Percentiles rank a stretch among this genome's conserved stretches.
Conservation (phyloP, 164 flowering plant species). For the Akebia trifoliata region DNA sequence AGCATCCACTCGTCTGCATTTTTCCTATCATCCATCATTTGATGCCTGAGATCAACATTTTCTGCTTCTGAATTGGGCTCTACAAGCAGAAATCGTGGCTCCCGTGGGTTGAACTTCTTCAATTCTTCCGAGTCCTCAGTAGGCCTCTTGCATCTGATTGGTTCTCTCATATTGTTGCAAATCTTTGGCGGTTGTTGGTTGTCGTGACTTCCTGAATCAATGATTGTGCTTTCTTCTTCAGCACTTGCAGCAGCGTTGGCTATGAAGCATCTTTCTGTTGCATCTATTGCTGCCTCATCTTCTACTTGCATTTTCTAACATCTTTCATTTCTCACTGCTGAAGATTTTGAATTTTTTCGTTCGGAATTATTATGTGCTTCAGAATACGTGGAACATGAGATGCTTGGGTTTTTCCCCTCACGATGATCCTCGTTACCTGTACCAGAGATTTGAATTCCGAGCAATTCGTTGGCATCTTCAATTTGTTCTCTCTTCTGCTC, state of each 20-base stretch:
- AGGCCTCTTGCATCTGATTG: conserved; percentile 37
- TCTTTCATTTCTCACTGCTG: conserved; percentile 8
- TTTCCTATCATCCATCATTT: conserved; percentile 54
- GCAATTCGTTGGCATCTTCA: conserved; percentile 7
- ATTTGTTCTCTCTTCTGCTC: not conserved
- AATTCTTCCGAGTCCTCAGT: conserved; percentile 42
- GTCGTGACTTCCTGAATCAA: conserved; percentile 10
- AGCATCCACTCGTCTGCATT: conserved; percentile 86
- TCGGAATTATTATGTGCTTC: conserved; percentile 4
- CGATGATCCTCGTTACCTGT: conserved; percentile 9
- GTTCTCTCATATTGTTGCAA: conserved; percentile 47
- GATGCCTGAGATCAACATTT: conserved; percentile 61
- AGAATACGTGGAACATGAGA: conserved; percentile 9
- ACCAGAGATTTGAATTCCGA: conserved; percentile 10
- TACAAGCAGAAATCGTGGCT: conserved; percentile 39
- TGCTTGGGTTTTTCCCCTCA: conserved; percentile 10
- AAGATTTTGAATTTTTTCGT: not conserved
- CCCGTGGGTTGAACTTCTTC: conserved; percentile 50
- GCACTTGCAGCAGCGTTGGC: conserved; percentile 7
- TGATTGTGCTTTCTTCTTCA: conserved; percentile 14
- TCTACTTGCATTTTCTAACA: conserved; percentile 12
- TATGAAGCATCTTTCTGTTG: conserved; percentile 8
- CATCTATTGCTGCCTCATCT: conserved; percentile 1
- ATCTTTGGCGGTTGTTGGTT: conserved; percentile 24
- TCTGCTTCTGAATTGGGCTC: conserved; percentile 53